phyloP scores from a whole-genome alignment of 352 stramenopile species.

The Pythium apleroticum region DNA sequence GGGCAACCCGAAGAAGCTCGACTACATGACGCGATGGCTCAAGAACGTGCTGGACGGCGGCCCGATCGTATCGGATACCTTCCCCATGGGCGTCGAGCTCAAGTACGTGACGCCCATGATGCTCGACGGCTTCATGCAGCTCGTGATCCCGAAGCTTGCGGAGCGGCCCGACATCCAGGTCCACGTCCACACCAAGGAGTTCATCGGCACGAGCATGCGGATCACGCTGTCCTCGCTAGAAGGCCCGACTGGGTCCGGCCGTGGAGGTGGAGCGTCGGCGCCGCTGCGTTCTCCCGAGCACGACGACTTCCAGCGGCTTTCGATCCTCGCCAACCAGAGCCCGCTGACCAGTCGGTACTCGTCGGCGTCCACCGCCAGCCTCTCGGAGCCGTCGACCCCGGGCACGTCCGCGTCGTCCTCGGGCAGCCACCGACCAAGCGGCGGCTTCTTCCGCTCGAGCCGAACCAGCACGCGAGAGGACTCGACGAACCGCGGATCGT shows the following conservation, averaged over 20 bases:
- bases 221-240: slow-evolving; percentile 80
- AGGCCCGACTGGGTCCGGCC: slow-evolving; percentile 5
- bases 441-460: slow-evolving; percentile 31
- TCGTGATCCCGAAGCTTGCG: slow-evolving; percentile 86
- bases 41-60: slow-evolving; percentile 87
- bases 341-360: slow-evolving; percentile 22
- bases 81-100: slow-evolving; percentile 87
- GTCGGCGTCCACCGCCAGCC: slow-evolving; percentile 18
- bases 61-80: slow-evolving; percentile 83
- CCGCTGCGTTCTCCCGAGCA: slow-evolving; percentile 16
- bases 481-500: slow-evolving; percentile 49
- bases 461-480: slow-evolving; percentile 25
- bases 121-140: slow-evolving; percentile 89
- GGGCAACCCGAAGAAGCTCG: slow-evolving; percentile 88
- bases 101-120: slow-evolving; percentile 91
- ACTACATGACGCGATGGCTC: slow-evolving; percentile 89
- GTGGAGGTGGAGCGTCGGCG: slow-evolving; percentile 6
- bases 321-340: slow-evolving; percentile 30
- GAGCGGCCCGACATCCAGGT: slow-evolving; percentile 84
- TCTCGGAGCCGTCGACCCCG: slow-evolving; percentile 12
- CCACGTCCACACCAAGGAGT: slow-evolving; percentile 89
- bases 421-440: slow-evolving; percentile 24
- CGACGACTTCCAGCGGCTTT: slow-evolving; percentile 27
- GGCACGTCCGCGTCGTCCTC: slow-evolving; percentile 10
- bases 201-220: slow-evolving; percentile 89